These are phyloP conservation scores for Verticillium albo-atrum DNA, from an alignment of 2,329 filamentous ascomycete genomes.

Conservation along the genomic window DNA sequence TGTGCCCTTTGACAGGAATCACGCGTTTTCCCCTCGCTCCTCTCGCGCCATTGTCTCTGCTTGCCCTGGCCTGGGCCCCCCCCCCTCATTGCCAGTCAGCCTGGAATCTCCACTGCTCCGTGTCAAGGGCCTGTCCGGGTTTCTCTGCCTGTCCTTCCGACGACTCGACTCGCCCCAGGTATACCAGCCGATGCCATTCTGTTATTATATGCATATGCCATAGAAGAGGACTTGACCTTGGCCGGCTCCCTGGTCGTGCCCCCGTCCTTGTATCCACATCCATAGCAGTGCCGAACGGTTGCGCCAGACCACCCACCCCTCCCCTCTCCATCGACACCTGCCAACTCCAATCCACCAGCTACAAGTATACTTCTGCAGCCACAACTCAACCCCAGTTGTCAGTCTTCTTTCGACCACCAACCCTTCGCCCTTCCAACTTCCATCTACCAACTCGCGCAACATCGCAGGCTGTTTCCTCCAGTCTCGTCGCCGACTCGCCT, in stretches of 20 bases:
- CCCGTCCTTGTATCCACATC: constrained; percentile 33
- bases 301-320: constrained; percentile 22
- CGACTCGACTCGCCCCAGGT: not conserved
- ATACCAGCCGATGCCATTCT: constrained; percentile 1
- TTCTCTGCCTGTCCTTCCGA: not conserved
- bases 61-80: not conserved
- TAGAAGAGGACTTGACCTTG: constrained; percentile 12
- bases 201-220: constrained; percentile 6
- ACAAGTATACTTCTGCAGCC: constrained; percentile 45
- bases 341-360: constrained; percentile 38
- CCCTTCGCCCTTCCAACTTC: constrained; percentile 15
- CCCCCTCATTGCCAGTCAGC: not conserved
- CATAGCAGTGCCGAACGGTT: constrained; percentile 42
- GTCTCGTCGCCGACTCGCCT: not conserved
- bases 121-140: not conserved
- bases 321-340: constrained; percentile 40
- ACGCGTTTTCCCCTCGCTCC: not conserved
- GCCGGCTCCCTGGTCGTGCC: constrained; percentile 21
- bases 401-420: constrained; percentile 21
- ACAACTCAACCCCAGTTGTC: constrained; percentile 23
- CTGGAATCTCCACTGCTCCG: not conserved
- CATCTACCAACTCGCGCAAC: not conserved
- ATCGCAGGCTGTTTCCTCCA: not conserved
- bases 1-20: not conserved
- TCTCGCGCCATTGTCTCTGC: not conserved